A percentile compares a stretch with the other conserved stretches of the same genome.
phyloP scores from a whole-genome alignment of 352 stramenopile species.

The Phytophthora litchii region DNA sequence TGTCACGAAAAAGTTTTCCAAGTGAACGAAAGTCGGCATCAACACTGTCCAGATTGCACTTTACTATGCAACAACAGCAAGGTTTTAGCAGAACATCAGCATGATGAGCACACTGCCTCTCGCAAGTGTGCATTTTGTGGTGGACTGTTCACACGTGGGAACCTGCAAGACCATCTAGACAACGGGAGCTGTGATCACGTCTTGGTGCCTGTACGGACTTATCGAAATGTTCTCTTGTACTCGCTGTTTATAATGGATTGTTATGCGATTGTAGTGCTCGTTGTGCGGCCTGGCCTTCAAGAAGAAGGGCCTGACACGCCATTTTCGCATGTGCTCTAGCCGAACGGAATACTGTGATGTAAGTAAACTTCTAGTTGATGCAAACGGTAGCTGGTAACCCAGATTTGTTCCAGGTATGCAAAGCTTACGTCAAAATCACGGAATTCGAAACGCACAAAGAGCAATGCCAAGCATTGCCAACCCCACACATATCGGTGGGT shows the following conservation, averaged over 20 bases:
- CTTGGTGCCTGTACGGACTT: constrained; percentile 31
- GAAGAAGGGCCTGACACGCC: constrained; percentile 40
- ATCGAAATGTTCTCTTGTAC: background rate
- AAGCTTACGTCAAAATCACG: constrained; percentile 52
- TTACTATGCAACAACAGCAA: constrained; percentile 25
- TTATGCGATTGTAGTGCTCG: constrained; percentile 33
- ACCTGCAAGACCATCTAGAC: constrained; percentile 28
- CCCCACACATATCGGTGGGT: background rate
- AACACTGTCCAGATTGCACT: constrained; percentile 47
- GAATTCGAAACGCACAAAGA: constrained; percentile 31
- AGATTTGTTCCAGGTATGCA: constrained; percentile 44
- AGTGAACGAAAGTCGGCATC: constrained; percentile 34
- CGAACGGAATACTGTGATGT: constrained; percentile 67
- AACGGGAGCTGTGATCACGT: constrained; percentile 29
- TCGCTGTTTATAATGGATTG: background rate
- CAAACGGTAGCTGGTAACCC: too few species aligned
- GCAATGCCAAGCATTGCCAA: constrained; percentile 1
- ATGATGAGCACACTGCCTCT: constrained; percentile 23
- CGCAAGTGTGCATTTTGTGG: constrained; percentile 40
- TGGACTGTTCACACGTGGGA: constrained; percentile 29
- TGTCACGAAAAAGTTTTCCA: constrained; percentile 46
- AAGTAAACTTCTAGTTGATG: constrained; percentile 2
- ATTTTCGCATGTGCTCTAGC: constrained; percentile 49
- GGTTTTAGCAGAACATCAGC: constrained; percentile 20
- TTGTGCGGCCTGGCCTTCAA: constrained; percentile 63